Evolutionary conservation across 1,139 yeast species (phyloP), one percentile per base, ranked within the genome.

Genomic region (Petasospora rhodanensis): DNA sequence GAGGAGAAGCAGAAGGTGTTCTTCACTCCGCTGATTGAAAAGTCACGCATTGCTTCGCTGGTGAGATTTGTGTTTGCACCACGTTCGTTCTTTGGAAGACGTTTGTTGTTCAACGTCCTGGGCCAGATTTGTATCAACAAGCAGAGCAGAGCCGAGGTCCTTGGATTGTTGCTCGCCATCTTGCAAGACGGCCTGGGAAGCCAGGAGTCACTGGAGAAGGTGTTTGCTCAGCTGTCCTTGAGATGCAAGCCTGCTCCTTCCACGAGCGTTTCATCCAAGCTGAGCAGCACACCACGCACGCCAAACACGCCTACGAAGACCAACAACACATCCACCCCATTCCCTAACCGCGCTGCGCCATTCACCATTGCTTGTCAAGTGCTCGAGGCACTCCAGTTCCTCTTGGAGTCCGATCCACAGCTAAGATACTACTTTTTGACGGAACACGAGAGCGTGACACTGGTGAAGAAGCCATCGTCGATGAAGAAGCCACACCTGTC

Each of bases 81-180:
- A 2, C 84, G 81, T 45, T 70, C 80, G 3, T 72, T 74, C 38
- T 67, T 66, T 38, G 80, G 80, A 34, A 64, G 93, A 33, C 87
- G 78, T 40, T 61, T 69, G 8, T 66, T 85, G 32, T 81, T 81
- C 53, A 79, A 78, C 36, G 62, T 91, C 5, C 65, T 87, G 39
- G 74, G 74, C 21, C 76, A 73, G 40, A 56, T 87, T 40, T 83
- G 95, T 52, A 70, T 75, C 41, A 85, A 80, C 56, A 82, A 83
- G 52, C 93, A 81, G 43, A 82, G 85, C 9, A 63, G 96, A 33
- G 63, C 74, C 14, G 96, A 89, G 44, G 72, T 86, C n/a, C 66
- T 87, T 55, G 77, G 81, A 28, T 61, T 81, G 37, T 56, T 87
- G 33, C 57, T 87, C 28, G 76, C 80, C 19, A 71, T 87, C 28